phyloP scores from a whole-genome alignment of 2,329 filamentous ascomycete species.

The Penicillium sp. region DNA sequence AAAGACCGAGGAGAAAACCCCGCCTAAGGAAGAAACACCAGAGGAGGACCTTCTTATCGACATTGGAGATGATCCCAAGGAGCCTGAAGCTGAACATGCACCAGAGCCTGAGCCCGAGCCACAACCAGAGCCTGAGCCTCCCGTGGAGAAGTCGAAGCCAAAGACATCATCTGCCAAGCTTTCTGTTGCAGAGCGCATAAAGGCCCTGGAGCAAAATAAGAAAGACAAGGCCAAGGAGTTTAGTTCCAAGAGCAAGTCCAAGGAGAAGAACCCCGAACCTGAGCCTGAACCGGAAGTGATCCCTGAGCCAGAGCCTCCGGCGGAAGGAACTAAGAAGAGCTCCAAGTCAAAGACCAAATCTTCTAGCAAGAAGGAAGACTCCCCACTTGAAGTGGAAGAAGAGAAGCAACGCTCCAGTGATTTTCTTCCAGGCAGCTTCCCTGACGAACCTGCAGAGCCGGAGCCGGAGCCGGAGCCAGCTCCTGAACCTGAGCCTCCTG shows the following conservation, averaged over 20 bases:
- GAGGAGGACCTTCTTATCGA: constrained; percentile 43
- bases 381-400: constrained; percentile 30
- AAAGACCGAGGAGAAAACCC: constrained; percentile 40
- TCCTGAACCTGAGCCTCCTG: constrained; percentile 27
- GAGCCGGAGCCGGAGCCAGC: constrained; percentile 24
- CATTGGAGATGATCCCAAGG: constrained; percentile 37
- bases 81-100: constrained; percentile 39
- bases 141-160: constrained; percentile 48
- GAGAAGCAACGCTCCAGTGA: constrained; percentile 44
- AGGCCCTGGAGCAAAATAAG: constrained; percentile 46
- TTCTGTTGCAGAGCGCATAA: constrained; percentile 60
- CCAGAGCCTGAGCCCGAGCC: constrained; percentile 41
- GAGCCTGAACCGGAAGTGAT: constrained; percentile 33
- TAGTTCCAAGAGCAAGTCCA: constrained; percentile 41
- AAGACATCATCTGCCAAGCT: constrained; percentile 42
- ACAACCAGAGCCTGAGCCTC: constrained; percentile 44
- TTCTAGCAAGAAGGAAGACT: constrained; percentile 20
- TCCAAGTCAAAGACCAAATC: constrained; percentile 37
- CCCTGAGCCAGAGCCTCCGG: constrained; percentile 28
- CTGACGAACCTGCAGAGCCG: constrained; percentile 48
- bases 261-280: constrained; percentile 25
- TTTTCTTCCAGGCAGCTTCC: constrained; percentile 63
- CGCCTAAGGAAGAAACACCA: constrained; percentile 24
- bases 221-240: constrained; percentile 47
- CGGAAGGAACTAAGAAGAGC: constrained; percentile 38